Evolutionary conservation across 306 rosid genomes (phyloP), one percentile per base, ranked within the genome.

Genomic region (Lathyrus tuberosus): DNA sequence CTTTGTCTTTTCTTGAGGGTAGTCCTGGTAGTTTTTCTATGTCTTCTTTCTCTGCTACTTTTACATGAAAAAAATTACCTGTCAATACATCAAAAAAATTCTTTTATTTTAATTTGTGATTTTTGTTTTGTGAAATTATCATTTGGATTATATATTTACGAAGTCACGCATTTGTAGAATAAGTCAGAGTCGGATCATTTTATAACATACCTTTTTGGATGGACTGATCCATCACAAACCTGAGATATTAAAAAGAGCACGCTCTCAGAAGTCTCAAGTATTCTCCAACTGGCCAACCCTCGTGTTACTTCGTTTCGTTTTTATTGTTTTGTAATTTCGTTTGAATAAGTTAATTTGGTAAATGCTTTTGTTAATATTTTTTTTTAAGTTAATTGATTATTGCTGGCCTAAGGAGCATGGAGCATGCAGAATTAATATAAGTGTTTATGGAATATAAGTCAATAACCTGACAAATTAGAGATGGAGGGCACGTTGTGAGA

Each of bases 1-100:
- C 87, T 33, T 33, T 79, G 75, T 64, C 52, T 35, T 72, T 44
- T 42, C 14, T 68, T 72, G 80, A 79, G 18, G 84, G 79, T 0
- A 73, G 77, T 15, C 64, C 74, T 41, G 42, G 51, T 4, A 72
- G 72, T 37, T 6, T 57, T 48, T 83, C 86, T 43, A 18, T 49
- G 2, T 48, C 74, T 16, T 67, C 86, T 47, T 75, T 61, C 30
- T 77, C 82, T 57, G 74, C 77, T 11, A 72, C 76, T 12, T 54
- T 67, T 4, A 57, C 69, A 31, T 76, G 62, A 46, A 31, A 26
- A n/a, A 63, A 41, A 13, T 7, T 3, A 42, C 14, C 17, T 44
- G 10, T 5, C 26, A 9, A 70, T 59, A 4, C 71, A 71, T 75
- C 53, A 13, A 20, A 41, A 5, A 42, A 22, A 70, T 70, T 78